Evolutionary conservation across 2,329 filamentous ascomycete species (phyloP).

Genomic region (Xylariaceae sp.): DNA sequence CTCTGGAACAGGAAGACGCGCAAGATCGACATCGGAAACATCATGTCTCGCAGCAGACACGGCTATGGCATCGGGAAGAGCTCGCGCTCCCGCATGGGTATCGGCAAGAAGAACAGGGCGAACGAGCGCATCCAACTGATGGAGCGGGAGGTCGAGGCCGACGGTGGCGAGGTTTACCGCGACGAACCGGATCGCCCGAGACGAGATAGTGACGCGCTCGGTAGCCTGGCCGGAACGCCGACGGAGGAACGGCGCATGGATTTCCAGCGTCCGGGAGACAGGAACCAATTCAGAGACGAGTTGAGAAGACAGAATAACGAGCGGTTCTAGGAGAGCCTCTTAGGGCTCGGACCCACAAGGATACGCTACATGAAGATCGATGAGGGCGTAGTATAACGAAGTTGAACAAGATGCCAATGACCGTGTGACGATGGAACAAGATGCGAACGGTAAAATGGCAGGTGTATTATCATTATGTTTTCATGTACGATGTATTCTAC

Average conservation of each 20-base stretch:
- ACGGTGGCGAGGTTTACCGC: slow-evolving; percentile 39
- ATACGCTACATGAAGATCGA: slow-evolving; percentile 5
- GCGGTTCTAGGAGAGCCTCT: slow-evolving; percentile 33
- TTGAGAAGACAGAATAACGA: slow-evolving; percentile 50
- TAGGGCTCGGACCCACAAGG: background rate
- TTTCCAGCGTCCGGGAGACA: slow-evolving; percentile 34
- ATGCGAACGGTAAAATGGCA: slow-evolving; percentile 3
- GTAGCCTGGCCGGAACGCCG: slow-evolving; percentile 52
- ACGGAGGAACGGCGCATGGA: slow-evolving; percentile 46
- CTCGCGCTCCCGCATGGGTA: slow-evolving; percentile 39
- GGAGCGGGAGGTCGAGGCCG: slow-evolving; percentile 37
- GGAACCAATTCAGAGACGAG: slow-evolving; percentile 55
- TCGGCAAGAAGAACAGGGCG: slow-evolving; percentile 38
- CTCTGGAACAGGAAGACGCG: slow-evolving; percentile 59
- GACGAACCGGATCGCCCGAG: slow-evolving; percentile 40
- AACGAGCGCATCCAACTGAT: slow-evolving; percentile 50
- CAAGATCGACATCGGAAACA: slow-evolving; percentile 52
- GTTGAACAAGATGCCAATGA: background rate
- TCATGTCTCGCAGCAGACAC: slow-evolving; percentile 51
- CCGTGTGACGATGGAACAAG: background rate
- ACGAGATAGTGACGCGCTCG: slow-evolving; percentile 52
- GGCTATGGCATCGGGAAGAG: slow-evolving; percentile 49
- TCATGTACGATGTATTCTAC: background rate
- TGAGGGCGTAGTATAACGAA: background rate
- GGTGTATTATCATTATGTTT: slow-evolving; percentile 5